Percentiles rank a stretch among this genome's conserved stretches.
phyloP scores from a whole-genome alignment of 192 early-diverging fungal species.

The Rhizoclosmatium sp. region DNA sequence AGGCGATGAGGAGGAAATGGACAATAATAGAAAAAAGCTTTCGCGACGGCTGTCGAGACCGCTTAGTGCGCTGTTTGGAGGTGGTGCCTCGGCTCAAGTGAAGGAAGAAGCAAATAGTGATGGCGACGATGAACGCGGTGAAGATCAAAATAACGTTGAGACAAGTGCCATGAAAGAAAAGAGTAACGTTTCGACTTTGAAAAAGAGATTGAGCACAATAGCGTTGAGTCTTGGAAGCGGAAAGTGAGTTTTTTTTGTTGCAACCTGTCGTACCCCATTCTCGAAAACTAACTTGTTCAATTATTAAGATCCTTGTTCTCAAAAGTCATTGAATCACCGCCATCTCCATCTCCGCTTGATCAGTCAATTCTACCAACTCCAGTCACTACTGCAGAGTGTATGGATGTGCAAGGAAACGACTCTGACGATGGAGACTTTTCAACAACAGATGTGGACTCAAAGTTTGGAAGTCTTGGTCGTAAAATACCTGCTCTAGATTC shows the following conservation, averaged over 20 bases:
- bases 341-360: background rate
- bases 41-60: background rate
- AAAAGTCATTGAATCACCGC: background rate
- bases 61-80: background rate
- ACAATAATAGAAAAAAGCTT: background rate
- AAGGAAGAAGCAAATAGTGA: background rate
- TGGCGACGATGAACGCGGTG: background rate
- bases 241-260: constrained; percentile 2
- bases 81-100: background rate
- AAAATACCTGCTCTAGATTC: background rate
- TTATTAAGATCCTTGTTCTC: background rate
- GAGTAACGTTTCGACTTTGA: background rate
- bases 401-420: background rate
- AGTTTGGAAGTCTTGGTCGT: background rate
- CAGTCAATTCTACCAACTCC: background rate
- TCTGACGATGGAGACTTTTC: background rate
- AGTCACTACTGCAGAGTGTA: background rate
- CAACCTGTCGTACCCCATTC: background rate
- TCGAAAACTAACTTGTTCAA: background rate
- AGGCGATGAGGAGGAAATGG: background rate
- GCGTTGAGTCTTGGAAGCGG: background rate
- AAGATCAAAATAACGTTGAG: background rate
- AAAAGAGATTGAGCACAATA: background rate
- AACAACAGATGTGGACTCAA: background rate
- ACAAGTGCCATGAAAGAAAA: background rate